Percentiles rank a stretch among this genome's conserved stretches.
Conservation (phyloP, 164 flowering plant genomes). For the Nymphaea colorata region DNA sequence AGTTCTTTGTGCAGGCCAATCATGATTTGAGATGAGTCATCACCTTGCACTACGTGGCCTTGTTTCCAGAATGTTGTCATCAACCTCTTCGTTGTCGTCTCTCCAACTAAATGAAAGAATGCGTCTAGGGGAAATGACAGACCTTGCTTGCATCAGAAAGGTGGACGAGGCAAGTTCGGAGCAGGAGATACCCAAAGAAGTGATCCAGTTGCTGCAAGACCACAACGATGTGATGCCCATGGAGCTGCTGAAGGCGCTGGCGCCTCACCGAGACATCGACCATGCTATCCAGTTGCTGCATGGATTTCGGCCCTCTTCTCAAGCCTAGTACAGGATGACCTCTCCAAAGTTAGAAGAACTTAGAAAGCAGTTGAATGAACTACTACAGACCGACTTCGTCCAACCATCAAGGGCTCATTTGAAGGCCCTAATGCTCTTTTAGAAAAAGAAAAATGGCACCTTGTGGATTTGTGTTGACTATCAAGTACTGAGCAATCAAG, state of each 20-base stretch:
- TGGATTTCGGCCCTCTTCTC: background rate
- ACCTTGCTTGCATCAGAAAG: constrained; percentile 4
- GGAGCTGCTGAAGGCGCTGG: constrained; percentile 3
- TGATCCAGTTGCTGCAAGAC: background rate
- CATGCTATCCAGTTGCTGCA: constrained; percentile 9
- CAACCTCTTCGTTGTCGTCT: no score
- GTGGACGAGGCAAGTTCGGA: background rate
- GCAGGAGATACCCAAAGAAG: background rate
- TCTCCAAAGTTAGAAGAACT: constrained; percentile 3
- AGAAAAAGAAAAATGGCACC: no score
- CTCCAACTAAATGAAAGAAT: no score
- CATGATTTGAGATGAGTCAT: background rate
- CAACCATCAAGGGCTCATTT: no score
- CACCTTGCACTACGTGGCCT: constrained; percentile 1
- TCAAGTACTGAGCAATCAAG: no score
- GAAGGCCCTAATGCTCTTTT: no score
- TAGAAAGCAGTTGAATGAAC: background rate
- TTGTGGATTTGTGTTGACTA: no score
- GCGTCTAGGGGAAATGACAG: background rate
- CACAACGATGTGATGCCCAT: constrained; percentile 5
- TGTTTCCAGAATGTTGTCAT: background rate
- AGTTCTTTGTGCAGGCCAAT: background rate
- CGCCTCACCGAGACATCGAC: background rate
- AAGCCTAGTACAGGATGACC: constrained; percentile 2
- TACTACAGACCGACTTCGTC: no score